phyloP scores from a whole-genome alignment of 2,329 filamentous ascomycete species.

The Trichoderma pleuroti region DNA sequence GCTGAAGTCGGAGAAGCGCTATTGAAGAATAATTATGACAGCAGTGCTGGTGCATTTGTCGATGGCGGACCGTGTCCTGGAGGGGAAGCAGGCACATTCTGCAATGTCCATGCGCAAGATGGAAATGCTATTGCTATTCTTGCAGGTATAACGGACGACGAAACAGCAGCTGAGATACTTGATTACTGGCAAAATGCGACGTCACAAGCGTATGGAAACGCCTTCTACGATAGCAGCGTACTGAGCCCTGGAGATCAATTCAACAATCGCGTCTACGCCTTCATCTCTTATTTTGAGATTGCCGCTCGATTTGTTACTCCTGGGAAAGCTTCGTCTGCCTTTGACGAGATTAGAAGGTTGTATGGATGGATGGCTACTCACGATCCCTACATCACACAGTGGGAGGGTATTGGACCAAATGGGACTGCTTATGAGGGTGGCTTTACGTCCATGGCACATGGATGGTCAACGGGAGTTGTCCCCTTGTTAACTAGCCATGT shows the following conservation, averaged over 20 bases:
- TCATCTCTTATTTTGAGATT: slow-evolving; percentile 52
- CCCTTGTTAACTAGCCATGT: slow-evolving; percentile 45
- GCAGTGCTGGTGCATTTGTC: slow-evolving; percentile 41
- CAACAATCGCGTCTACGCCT: slow-evolving; percentile 47
- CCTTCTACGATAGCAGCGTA: slow-evolving; percentile 48
- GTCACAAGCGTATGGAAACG: slow-evolving; percentile 44
- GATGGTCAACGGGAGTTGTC: slow-evolving; percentile 50
- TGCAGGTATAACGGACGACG: slow-evolving; percentile 32
- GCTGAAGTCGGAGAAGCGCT: slow-evolving; percentile 35
- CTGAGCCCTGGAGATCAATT: slow-evolving; percentile 33
- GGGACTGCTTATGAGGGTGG: slow-evolving; percentile 43
- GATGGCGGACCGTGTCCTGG: slow-evolving; percentile 37
- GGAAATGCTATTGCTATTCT: slow-evolving; percentile 49
- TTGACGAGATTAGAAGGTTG: slow-evolving; percentile 44
- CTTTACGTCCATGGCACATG: slow-evolving; percentile 49
- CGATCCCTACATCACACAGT: slow-evolving; percentile 47
- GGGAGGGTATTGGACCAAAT: slow-evolving; percentile 47
- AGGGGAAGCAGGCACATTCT: slow-evolving; percentile 25
- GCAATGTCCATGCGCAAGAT: slow-evolving; percentile 45
- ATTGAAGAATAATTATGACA: slow-evolving; percentile 41
- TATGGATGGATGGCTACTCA: slow-evolving; percentile 49
- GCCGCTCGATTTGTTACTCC: slow-evolving; percentile 42
- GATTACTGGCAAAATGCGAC: slow-evolving; percentile 38
- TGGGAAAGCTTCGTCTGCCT: slow-evolving; percentile 33
- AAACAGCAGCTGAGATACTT: slow-evolving; percentile 35